Percentiles rank a stretch among this genome's conserved stretches.
These are phyloP conservation scores for Ormosia emarginata DNA, from an alignment of 306 rosid genomes.

Conservation along the genomic window DNA sequence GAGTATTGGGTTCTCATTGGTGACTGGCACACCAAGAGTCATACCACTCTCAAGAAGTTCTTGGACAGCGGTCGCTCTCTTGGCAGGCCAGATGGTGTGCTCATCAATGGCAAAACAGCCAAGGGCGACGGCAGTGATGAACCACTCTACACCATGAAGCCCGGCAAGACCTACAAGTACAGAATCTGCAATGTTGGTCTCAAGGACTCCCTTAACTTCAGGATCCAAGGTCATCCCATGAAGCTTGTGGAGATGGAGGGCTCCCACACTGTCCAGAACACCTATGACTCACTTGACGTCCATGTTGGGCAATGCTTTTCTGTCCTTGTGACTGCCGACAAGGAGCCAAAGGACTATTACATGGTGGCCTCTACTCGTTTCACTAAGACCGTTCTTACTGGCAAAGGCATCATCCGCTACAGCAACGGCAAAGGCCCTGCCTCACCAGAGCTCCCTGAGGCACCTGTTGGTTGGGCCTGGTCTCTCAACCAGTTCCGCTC, in stretches of 20 bases:
- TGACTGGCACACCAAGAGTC: constrained; percentile 72
- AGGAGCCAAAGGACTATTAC: constrained; percentile 65
- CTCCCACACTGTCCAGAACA: constrained; percentile 65
- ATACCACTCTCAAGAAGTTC: constrained; percentile 29
- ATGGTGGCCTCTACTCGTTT: constrained; percentile 78
- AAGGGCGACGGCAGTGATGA: constrained; percentile 50
- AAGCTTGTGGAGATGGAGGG: constrained; percentile 75
- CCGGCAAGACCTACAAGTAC: constrained; percentile 66
- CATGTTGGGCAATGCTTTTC: constrained; percentile 77
- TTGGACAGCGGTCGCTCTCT: constrained; percentile 63
- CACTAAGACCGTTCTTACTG: constrained; percentile 38
- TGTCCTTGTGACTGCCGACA: constrained; percentile 60
- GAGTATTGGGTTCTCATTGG: constrained; percentile 68
- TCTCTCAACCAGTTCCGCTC: constrained; percentile 82
- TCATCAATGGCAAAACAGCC: constrained; percentile 54
- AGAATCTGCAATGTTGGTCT: constrained; percentile 72
- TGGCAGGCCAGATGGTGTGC: constrained; percentile 62
- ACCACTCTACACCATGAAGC: constrained; percentile 67
- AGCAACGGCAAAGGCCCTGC: constrained; percentile 39
- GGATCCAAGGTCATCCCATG: constrained; percentile 67
- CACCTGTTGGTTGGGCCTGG: constrained; percentile 84
- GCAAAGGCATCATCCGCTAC: constrained; percentile 50
- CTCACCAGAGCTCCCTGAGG: constrained; percentile 41
- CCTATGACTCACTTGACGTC: constrained; percentile 67
- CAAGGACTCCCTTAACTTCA: constrained; percentile 66